Evolutionary conservation across 2,329 filamentous ascomycete species (phyloP).

Genomic region (Microdochium trichocladiopsis): DNA sequence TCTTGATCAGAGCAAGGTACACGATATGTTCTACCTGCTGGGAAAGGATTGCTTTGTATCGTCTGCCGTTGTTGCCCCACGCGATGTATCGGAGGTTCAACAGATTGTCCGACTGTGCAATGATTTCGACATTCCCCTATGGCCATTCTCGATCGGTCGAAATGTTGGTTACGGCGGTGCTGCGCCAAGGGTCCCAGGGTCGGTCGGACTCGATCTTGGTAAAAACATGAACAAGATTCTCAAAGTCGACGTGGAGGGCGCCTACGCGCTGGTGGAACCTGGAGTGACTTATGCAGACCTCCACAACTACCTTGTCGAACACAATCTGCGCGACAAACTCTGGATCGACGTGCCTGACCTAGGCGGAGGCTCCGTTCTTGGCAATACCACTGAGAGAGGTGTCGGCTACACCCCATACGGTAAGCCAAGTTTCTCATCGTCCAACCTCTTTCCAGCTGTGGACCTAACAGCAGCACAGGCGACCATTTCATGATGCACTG

Average conservation of each 20-base stretch:
- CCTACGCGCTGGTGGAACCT: slow-evolving; percentile 45
- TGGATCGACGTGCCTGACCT: slow-evolving; percentile 36
- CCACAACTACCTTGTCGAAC: slow-evolving; percentile 37
- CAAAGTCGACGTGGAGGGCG: slow-evolving; percentile 39
- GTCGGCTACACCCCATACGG: slow-evolving; percentile 39
- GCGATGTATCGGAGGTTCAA: slow-evolving; percentile 35
- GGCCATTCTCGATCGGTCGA: slow-evolving; percentile 39
- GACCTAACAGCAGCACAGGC: background rate
- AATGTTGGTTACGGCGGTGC: slow-evolving; percentile 47
- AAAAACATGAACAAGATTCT: slow-evolving; percentile 45
- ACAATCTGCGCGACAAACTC: slow-evolving; percentile 28
- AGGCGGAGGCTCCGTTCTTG: slow-evolving; percentile 36
- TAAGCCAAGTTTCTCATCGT: background rate
- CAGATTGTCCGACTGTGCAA: slow-evolving; percentile 36
- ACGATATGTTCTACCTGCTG: slow-evolving; percentile 30
- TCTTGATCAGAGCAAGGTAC: slow-evolving; percentile 17
- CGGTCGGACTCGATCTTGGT: slow-evolving; percentile 44
- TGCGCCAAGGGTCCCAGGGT: slow-evolving; percentile 42
- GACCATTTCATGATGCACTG: slow-evolving; percentile 33
- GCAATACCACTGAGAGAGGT: slow-evolving; percentile 36
- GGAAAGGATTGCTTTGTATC: slow-evolving; percentile 34
- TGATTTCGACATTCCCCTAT: slow-evolving; percentile 35
- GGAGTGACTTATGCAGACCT: slow-evolving; percentile 46
- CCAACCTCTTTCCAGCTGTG: background rate
- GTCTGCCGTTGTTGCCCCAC: slow-evolving; percentile 25